Evolutionary conservation across 306 rosid genomes (phyloP).

Genomic region (Trifolium pratense): DNA sequence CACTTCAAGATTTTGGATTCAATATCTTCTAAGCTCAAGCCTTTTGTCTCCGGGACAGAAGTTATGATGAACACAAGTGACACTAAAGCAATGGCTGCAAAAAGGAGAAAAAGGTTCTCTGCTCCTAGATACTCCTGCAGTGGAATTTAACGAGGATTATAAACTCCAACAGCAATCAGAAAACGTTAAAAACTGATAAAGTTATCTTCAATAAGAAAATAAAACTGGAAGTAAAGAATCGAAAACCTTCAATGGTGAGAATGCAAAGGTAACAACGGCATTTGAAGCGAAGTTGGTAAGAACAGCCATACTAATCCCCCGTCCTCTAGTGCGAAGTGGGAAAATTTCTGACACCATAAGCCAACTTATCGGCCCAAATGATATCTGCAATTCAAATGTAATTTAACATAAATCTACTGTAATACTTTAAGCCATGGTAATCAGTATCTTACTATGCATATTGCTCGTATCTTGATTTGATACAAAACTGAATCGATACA

Average conservation of each 20-base stretch:
- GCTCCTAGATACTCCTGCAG: constrained; percentile 91
- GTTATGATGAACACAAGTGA: constrained; percentile 70
- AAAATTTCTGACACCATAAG: constrained; percentile 96
- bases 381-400: constrained; percentile 67
- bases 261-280: constrained; percentile 90
- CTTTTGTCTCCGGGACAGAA: constrained; percentile 91
- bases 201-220: constrained; percentile 17
- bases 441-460: background rate
- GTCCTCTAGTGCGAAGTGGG: constrained; percentile 91
- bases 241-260: constrained; percentile 81
- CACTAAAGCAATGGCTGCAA: constrained; percentile 75
- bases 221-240: constrained; percentile 16
- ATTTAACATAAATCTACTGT: constrained; percentile 21
- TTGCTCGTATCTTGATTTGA: background rate
- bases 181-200: constrained; percentile 19
- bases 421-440: constrained; percentile 3
- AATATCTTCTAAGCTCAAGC: constrained; percentile 92
- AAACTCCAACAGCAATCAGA: constrained; percentile 21
- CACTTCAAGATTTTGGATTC: constrained; percentile 86
- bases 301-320: constrained; percentile 95
- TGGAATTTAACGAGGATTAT: constrained; percentile 37
- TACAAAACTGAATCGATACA: background rate
- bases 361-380: constrained; percentile 99
- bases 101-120: constrained; percentile 91
- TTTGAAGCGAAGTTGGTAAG: constrained; percentile 92